phyloP scores from a whole-genome alignment of 2,329 filamentous ascomycete species.

The Pseudocercospora cruenta region DNA sequence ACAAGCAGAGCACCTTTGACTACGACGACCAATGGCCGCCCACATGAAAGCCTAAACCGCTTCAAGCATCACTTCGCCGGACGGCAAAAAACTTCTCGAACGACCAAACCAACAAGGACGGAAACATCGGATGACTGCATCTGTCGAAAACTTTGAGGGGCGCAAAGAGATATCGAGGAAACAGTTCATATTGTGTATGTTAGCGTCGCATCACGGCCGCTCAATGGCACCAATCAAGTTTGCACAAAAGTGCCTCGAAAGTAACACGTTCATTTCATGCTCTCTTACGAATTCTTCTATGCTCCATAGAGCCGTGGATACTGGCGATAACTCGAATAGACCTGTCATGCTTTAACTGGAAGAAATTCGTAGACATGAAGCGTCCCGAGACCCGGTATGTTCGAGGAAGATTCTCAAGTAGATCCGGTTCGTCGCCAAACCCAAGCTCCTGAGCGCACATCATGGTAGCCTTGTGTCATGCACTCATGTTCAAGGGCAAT shows the following conservation, averaged over 20 bases:
- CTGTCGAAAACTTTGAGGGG: background rate
- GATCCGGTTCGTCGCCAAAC: too few relatives aligned
- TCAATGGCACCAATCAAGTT: background rate
- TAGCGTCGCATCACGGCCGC: background rate
- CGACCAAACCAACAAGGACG: background rate
- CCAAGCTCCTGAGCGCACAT: too few relatives aligned
- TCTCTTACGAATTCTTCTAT: background rate
- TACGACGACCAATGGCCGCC: background rate
- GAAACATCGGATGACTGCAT: background rate
- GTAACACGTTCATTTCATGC: background rate
- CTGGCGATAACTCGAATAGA: background rate
- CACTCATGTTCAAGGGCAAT: too few relatives aligned
- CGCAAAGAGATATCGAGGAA: background rate
- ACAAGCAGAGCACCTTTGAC: background rate
- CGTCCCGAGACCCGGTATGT: too few relatives aligned
- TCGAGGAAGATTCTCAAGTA: too few relatives aligned
- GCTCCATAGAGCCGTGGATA: background rate
- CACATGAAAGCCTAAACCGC: background rate
- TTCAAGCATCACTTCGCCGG: constrained; percentile 4
- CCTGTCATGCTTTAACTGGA: background rate
- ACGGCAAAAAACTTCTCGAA: background rate
- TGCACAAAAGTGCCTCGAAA: background rate
- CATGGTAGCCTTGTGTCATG: too few relatives aligned
- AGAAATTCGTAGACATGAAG: background rate
- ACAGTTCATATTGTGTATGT: background rate